Evolutionary conservation across 805 yeast species (phyloP).

Genomic region (Torulaspora microellipsoides): DNA sequence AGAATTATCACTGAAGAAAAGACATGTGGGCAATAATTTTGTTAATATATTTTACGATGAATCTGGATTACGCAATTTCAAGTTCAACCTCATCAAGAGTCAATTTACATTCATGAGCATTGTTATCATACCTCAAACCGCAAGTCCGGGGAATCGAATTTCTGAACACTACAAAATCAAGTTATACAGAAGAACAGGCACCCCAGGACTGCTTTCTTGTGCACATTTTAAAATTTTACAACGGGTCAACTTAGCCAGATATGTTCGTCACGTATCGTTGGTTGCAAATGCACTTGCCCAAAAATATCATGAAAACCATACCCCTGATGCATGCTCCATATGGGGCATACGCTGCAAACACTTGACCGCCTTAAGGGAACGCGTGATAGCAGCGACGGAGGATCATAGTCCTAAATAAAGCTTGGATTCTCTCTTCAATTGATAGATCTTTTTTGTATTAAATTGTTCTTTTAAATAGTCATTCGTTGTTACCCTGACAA

Average conservation of each 20-base stretch:
- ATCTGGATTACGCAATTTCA: constrained; percentile 53
- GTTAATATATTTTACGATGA: constrained; percentile 82
- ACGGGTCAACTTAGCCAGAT: constrained; percentile 52
- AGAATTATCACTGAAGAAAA: constrained; percentile 56
- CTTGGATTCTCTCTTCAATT: too few relatives aligned
- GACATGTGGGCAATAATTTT: constrained; percentile 83
- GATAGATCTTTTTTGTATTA: too few relatives aligned
- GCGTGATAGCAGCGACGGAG: neutral
- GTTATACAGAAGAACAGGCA: constrained; percentile 58
- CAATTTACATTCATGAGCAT: constrained; percentile 82
- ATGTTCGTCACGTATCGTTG: constrained; percentile 62
- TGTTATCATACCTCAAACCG: constrained; percentile 63
- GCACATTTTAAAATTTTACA: constrained; percentile 69
- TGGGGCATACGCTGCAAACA: constrained; percentile 19
- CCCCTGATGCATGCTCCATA: constrained; percentile 20
- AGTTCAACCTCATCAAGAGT: constrained; percentile 64
- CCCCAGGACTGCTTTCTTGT: constrained; percentile 73
- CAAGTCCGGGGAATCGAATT: constrained; percentile 3
- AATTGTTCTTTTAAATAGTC: too few relatives aligned
- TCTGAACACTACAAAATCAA: constrained; percentile 53
- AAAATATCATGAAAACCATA: constrained; percentile 51
- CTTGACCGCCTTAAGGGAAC: constrained; percentile 7
- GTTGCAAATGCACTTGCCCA: constrained; percentile 68
- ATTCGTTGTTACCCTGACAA: too few relatives aligned
- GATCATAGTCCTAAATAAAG: too few relatives aligned